A percentile compares a stretch with the other conserved stretches of the same genome.
These are phyloP conservation scores for Exophiala mesophila DNA, from an alignment of 2,329 filamentous ascomycete genomes.

Conservation along the genomic window DNA sequence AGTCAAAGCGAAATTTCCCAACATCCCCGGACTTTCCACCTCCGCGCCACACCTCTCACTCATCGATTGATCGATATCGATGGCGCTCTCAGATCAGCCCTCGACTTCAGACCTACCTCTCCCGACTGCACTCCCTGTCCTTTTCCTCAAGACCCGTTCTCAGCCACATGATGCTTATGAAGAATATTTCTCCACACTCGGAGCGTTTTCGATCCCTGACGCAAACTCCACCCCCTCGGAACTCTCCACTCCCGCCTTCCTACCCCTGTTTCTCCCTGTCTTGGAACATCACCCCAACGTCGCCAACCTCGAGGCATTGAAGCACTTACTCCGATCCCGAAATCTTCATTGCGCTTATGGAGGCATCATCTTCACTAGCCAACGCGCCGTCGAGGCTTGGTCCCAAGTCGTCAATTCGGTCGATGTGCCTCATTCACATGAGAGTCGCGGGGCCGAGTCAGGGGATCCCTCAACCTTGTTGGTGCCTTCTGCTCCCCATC, in stretches of 20 bases:
- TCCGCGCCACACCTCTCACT: not conserved
- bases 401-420: constrained; percentile 32
- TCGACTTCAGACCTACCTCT: not conserved
- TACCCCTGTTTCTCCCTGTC: constrained; percentile 40
- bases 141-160: constrained; percentile 47
- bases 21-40: not conserved
- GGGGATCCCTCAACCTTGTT: not conserved
- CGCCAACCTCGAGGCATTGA: constrained; percentile 33
- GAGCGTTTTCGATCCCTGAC: not conserved
- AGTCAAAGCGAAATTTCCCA: not conserved
- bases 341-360: constrained; percentile 36
- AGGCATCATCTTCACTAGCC: constrained; percentile 47
- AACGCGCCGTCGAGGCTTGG: constrained; percentile 46
- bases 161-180: constrained; percentile 42
- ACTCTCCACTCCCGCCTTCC: constrained; percentile 22
- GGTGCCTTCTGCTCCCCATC: not conserved
- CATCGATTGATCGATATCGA: too few species aligned
- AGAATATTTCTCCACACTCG: constrained; percentile 37
- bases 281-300: constrained; percentile 41
- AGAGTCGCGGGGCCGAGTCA: not conserved
- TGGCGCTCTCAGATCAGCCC: too few species aligned
- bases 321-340: constrained; percentile 34
- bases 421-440: constrained; percentile 3
- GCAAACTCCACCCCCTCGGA: constrained; percentile 25
- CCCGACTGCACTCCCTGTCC: constrained; percentile 31